phyloP scores from a whole-genome alignment of 805 yeast species.

The Kuraishia floccosa region DNA sequence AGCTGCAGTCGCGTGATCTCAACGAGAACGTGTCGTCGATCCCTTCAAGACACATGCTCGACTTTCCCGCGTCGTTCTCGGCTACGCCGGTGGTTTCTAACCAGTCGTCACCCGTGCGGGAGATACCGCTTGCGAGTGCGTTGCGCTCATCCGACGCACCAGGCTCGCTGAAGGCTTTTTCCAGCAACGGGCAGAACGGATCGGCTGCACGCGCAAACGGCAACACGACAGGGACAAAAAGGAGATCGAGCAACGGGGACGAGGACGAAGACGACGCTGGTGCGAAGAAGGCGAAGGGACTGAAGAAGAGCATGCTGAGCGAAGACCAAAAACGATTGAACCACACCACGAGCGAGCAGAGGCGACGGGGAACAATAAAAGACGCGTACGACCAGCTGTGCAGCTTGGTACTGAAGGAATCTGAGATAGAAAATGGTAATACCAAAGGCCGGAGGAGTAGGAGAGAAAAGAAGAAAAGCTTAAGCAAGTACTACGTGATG shows the following conservation, averaged over 20 bases:
- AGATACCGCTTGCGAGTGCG: no score
- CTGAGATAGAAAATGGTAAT: conserved; percentile 5
- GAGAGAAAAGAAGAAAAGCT: conserved; percentile 3
- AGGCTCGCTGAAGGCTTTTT: no score
- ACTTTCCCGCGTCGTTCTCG: neutral
- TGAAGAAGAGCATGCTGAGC: conserved; percentile 8
- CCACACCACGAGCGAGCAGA: conserved; percentile 26
- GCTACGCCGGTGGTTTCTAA: conserved; percentile 1
- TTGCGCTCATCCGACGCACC: no score
- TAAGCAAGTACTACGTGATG: conserved; percentile 15
- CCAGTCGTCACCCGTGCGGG: no score
- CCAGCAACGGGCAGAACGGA: neutral
- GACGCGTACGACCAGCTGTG: conserved; percentile 22
- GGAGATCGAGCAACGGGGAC: neutral
- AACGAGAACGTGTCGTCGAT: conserved; percentile 1
- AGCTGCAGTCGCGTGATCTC: conserved; percentile 1
- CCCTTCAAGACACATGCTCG: conserved; percentile 2
- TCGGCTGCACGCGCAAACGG: no score
- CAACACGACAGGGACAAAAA: no score
- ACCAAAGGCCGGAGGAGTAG: conserved; percentile 9
- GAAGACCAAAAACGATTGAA: conserved; percentile 21
- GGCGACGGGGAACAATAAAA: conserved; percentile 22
- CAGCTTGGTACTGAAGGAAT: conserved; percentile 10
- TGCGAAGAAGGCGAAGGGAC: neutral
- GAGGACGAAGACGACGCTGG: neutral